Base-by-base conservation (phyloP, 306 rosid genomes). In the Mimosa bimucronata region DNA sequence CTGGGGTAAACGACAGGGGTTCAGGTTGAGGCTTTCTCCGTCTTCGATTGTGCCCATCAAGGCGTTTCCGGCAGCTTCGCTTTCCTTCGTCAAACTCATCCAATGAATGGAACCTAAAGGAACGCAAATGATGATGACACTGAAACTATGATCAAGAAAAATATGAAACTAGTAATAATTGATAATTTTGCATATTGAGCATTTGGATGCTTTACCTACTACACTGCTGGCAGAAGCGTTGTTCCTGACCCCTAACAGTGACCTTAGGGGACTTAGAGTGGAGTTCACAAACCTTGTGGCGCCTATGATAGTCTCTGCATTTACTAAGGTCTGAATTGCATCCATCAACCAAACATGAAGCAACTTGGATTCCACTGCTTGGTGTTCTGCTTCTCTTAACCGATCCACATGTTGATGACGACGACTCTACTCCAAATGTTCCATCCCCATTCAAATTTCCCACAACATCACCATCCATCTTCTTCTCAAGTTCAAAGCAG, bases 221-320 rank as follows among this genome's bases (percentile, higher is more conserved):
- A 77, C 93, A 87, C 77, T 89, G 91, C 81, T 89, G 93, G 82
- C 91, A 89, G 86, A 92, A 92, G 28, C 96, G 84, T 82, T 88
- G 91, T 41, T 91, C 86, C 66, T 62, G 88, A 38, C 94, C 97
- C 37, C 41, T 44, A 55, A 91, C 88, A 6, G 87, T 83, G 50
- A 92, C 97, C 74, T 84, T 86, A 5, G 94, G 91, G n/a, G 96
- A 87, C 83, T 91, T 92, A 23, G 96, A 92, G 50, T 92, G 97
- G 42, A 81, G 80, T 74, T 92, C 97, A 48, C 97, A 92, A 14
- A 92, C 92, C 82, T 89, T 92, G 71, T 92, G 97, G 34, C 94
- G 94, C 19, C 91, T 80, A 55, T 92, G 91, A 65, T 92, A 92
- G 52, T 91, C 97, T 65, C 94, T 87, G 86, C 97, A 92, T 42